phyloP scores from a whole-genome alignment of 345 rosid genomes.

The Aegle marmelos region DNA sequence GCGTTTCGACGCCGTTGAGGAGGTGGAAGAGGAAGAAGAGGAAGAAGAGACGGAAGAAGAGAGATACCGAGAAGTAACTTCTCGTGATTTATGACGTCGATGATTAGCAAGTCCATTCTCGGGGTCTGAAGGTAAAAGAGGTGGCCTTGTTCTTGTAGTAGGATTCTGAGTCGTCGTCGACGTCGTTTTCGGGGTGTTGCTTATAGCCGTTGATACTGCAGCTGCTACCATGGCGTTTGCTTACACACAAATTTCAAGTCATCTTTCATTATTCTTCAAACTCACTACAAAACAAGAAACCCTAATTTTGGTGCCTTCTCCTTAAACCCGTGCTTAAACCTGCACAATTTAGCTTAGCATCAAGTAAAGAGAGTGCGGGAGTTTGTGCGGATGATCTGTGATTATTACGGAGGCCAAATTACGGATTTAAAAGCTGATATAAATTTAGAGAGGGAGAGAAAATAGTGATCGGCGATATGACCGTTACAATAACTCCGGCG shows the following conservation, averaged over 20 bases:
- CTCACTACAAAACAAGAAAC: constrained; percentile 8
- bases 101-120: constrained; percentile 59
- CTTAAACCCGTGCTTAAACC: constrained; percentile 15
- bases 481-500: constrained; percentile 50
- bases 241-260: constrained; percentile 11
- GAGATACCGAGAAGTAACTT: constrained; percentile 78
- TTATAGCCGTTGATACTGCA: constrained; percentile 55
- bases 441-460: neutral
- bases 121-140: constrained; percentile 63
- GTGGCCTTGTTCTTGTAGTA: constrained; percentile 34
- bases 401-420: neutral
- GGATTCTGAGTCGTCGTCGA: constrained; percentile 23
- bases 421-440: neutral
- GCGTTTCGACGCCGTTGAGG: constrained; percentile 42
- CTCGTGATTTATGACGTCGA: constrained; percentile 65
- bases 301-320: constrained; percentile 11
- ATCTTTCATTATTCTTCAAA: no score
- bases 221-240: constrained; percentile 46
- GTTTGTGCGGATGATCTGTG: neutral
- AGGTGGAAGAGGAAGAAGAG: constrained; percentile 33
- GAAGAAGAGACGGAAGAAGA: constrained; percentile 41
- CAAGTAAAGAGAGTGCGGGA: neutral
- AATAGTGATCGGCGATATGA: constrained; percentile 25
- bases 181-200: constrained; percentile 16
- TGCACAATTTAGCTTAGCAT: neutral